These are phyloP conservation scores for Picea sitchensis DNA, from an alignment of 75 land plant species.

Conservation along the genomic window DNA sequence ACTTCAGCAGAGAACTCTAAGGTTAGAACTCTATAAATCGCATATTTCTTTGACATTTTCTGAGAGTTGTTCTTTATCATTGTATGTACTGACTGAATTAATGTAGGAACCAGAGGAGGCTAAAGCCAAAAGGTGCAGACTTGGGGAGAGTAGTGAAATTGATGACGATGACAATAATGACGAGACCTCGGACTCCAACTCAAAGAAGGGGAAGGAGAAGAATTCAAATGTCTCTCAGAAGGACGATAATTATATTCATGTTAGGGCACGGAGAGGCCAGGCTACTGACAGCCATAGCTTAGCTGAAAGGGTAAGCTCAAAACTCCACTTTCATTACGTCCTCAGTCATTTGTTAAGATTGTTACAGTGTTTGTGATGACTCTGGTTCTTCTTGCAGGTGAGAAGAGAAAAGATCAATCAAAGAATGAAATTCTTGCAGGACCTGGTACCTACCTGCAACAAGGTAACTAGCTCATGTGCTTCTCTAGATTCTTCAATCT, in stretches of 20 bases:
- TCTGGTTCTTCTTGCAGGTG: conserved; percentile 18
- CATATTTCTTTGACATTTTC: neutral
- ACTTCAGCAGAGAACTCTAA: neutral
- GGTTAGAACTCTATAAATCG: neutral
- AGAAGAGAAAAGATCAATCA: conserved; percentile 46
- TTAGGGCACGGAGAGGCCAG: conserved; percentile 26
- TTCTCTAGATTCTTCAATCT: neutral
- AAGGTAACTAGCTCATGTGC: conserved; percentile 14
- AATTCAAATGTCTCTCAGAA: conserved; percentile 30
- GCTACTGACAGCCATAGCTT: conserved; percentile 32
- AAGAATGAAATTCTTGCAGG: conserved; percentile 48
- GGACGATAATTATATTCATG: conserved; percentile 28
- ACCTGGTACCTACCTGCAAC: conserved; percentile 41
- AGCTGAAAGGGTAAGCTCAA: conserved; percentile 21
- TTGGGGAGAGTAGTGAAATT: conserved; percentile 11
- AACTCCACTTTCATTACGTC: too few relatives aligned
- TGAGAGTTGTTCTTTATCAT: neutral
- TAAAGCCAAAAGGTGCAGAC: conserved; percentile 17
- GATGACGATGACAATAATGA: conserved; percentile 19
- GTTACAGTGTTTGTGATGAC: neutral
- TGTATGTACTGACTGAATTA: neutral
- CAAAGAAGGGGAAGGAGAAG: conserved; percentile 21
- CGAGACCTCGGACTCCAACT: conserved; percentile 32
- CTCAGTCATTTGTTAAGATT: neutral
- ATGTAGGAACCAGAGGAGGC: conserved; percentile 6